Evolutionary conservation across 177 flowering plant species (phyloP), one percentile per base, ranked within the genome.

Genomic region (Vitis hybrid): DNA sequence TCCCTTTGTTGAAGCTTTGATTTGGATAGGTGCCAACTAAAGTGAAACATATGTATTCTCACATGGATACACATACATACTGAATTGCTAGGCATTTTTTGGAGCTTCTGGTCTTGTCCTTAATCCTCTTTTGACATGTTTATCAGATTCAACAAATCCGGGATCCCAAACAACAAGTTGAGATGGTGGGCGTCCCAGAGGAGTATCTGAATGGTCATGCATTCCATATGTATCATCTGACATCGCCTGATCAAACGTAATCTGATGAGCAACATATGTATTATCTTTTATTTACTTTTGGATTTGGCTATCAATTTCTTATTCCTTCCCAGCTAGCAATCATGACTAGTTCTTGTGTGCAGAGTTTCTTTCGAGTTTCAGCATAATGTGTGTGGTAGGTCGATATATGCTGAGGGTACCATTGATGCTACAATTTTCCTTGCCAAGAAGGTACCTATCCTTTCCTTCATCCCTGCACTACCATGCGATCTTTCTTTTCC

Each of bases 301-400:
- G 22, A 13, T 59, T 0, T 58, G 22, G 16, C 20, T 29, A 11
- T 49, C 52, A 19, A 34, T 12, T 18, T 50, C 66, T 26, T 26
- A 26, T 26, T 48, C 12, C 71, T 19, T 14, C 12, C 20, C 31
- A 14, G 7, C 34, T 19, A 12, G 14, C 15, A 62, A 16, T 11
- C 18, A 16, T 50, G 29, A 26, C 20, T 19, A 62, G 22, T 10
- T 48, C 29, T 54, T 65, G 59, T 51, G 31, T 54, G 80, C 83
- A 94, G 98, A 57, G 98, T 94, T 69, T 83, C 94, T 13, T 91
- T 94, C 45, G 97, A 94, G 84, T 93, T 94, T 82, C 97, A 94
- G 79, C 98, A 94, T 67, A 93, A 94, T 73, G 99, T 94, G 11
- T 94, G 99, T 74, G 98, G 99, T 49, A 82, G 99, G 78, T 88